Conservation (phyloP, 805 yeast genomes). For the Cyberlindnera misumaiensis region DNA sequence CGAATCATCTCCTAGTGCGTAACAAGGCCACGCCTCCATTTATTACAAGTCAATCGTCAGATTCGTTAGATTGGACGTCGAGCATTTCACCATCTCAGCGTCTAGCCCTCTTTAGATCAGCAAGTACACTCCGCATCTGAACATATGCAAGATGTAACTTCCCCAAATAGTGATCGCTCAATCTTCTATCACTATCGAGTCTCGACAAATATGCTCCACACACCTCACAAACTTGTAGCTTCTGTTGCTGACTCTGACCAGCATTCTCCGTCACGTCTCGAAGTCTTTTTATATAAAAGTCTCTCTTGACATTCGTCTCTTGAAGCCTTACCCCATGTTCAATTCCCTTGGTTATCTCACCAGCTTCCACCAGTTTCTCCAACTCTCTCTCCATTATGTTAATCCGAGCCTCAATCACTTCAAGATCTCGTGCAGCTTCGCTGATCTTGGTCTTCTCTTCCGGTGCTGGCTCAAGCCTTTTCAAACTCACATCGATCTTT, state of each 20-base stretch:
- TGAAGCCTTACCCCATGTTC: conserved; percentile 42
- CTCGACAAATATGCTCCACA: conserved; percentile 88
- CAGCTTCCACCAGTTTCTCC: conserved; percentile 40
- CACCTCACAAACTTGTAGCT: conserved; percentile 80
- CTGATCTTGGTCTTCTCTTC: conserved; percentile 62
- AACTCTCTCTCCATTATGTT: conserved; percentile 65
- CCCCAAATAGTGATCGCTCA: conserved; percentile 87
- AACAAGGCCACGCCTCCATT: too few species aligned
- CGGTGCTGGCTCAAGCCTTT: conserved; percentile 62
- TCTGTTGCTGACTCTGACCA: conserved; percentile 84
- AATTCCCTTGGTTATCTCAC: conserved; percentile 46
- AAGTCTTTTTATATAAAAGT: conserved; percentile 46
- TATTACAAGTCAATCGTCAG: too few species aligned
- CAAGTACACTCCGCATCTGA: conserved; percentile 49
- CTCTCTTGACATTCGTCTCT: conserved; percentile 41
- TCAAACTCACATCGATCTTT: conserved; percentile 54
- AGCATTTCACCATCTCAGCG: too few species aligned
- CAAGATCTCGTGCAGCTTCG: conserved; percentile 49
- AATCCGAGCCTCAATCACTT: conserved; percentile 52
- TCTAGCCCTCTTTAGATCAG: conserved; percentile 11
- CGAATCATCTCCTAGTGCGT: too few species aligned
- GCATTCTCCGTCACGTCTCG: conserved; percentile 59
- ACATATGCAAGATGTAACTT: conserved; percentile 81
- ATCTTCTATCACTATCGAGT: conserved; percentile 78
- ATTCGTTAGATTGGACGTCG: too few species aligned